These are phyloP conservation scores for Scheffersomyces stambukii DNA, from an alignment of 1,139 yeast genomes.

Conservation along the genomic window DNA sequence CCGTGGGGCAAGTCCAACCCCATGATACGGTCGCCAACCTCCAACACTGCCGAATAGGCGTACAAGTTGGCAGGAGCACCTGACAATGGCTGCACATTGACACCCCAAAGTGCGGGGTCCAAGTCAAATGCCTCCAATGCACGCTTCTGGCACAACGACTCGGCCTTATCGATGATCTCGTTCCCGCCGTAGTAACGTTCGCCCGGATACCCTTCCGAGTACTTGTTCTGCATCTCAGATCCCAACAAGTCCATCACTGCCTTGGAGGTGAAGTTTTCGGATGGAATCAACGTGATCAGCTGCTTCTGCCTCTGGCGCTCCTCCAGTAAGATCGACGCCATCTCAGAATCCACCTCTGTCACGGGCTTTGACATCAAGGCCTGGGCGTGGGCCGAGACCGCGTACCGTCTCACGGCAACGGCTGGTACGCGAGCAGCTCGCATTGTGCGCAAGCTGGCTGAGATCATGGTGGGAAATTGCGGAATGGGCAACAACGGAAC, in stretches of 20 bases:
- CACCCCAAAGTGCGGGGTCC: slow-evolving; percentile 86
- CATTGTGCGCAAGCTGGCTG: slow-evolving; percentile 20
- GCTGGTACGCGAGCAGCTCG: slow-evolving; percentile 13
- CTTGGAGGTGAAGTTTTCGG: slow-evolving; percentile 91
- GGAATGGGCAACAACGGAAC: no score
- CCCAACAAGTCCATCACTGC: slow-evolving; percentile 94
- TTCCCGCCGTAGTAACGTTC: slow-evolving; percentile 98
- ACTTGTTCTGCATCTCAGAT: slow-evolving; percentile 95
- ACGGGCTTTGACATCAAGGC: slow-evolving; percentile 61
- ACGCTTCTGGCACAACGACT: slow-evolving; percentile 82
- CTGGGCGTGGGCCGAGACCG: slow-evolving; percentile 46
- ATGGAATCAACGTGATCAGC: slow-evolving; percentile 87
- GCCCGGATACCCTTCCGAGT: slow-evolving; percentile 98
- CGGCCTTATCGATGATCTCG: slow-evolving; percentile 89
- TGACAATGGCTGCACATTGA: slow-evolving; percentile 87
- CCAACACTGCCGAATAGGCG: slow-evolving; percentile 87
- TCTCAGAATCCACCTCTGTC: slow-evolving; percentile 76
- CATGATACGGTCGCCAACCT: slow-evolving; percentile 91
- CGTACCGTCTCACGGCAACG: slow-evolving; percentile 26
- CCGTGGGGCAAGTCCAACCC: slow-evolving; percentile 97
- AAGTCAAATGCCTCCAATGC: slow-evolving; percentile 83
- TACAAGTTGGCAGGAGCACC: slow-evolving; percentile 97
- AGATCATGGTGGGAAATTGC: slow-evolving; percentile 17
- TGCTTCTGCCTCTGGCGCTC: slow-evolving; percentile 84
- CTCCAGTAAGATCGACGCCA: slow-evolving; percentile 65